Base-by-base conservation (phyloP, 78 protist species). In the Chrysochromulina tobinii region DNA sequence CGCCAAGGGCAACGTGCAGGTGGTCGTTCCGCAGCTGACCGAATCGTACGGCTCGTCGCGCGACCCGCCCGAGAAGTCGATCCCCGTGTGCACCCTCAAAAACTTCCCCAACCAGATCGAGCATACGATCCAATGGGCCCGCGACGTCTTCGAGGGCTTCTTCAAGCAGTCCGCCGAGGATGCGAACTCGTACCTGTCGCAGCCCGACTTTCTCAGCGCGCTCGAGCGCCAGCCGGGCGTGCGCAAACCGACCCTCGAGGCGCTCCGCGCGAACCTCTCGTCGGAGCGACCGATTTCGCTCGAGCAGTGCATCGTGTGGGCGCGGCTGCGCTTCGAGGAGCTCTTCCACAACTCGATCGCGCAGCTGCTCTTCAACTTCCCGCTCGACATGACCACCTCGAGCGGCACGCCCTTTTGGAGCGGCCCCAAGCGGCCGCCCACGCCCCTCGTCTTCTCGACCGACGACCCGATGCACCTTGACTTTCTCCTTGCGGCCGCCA, bases 281-380 rank as follows among this genome's bases (percentile, higher is more conserved):
- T 1, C 58, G 51, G 94, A 93, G 90, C 1, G 54, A 27, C 97
- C 98, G 50, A 48, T 54, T 67, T 75, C 94, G 59, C 94, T 94
- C 87, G 97, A 90, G 50, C 98, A 99, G 94, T 98, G 99, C 89
- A 91, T 98, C 25, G 88, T 4, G 61, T 99, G 99, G 99, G 99
- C 99, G 48, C 95, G 99, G 53, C 84, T 86, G 9, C 25, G 92
- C 59, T 99, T 99, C 90, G 98, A 99, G 89, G 96, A 96, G 57
- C 58, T 55, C 98, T 99, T 99, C 99, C 98, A 81, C 95, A 95
- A n/a, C 79, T n/a, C 69, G 53, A 97, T 98, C 81, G 55, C 53
- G 64, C 98, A 97, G 92, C 96, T 99, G 87, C 95, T 98, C 84
- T 93, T 38, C 96, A 96, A 96, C 93, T 97, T 98, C 98, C 99